Conservation (phyloP, 345 rosid species). For the Eucalyptus tenuipes region DNA sequence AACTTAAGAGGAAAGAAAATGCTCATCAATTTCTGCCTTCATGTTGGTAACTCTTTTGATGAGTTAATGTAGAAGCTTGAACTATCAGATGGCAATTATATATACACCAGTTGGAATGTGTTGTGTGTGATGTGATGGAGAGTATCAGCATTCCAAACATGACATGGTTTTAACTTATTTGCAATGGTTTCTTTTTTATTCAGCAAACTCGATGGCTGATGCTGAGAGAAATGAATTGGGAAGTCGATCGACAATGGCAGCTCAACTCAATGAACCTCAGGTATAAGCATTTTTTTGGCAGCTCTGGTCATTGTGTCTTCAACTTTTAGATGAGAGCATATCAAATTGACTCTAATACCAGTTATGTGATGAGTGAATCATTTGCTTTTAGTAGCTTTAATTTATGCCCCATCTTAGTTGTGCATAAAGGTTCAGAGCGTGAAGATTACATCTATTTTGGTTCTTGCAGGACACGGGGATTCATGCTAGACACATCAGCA, state of each 20-base stretch:
- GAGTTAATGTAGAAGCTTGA: background rate
- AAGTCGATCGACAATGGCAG: conserved; percentile 23
- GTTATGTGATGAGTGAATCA: background rate
- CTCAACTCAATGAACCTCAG: conserved; percentile 40
- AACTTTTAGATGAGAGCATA: background rate
- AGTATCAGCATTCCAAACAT: background rate
- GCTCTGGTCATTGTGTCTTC: background rate
- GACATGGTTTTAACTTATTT: background rate
- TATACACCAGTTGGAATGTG: background rate
- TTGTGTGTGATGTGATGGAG: background rate
- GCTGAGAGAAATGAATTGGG: conserved; percentile 29
- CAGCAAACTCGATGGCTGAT: conserved; percentile 54
- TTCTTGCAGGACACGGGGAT: conserved; percentile 56
- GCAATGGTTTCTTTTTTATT: background rate
- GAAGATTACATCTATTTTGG: background rate
- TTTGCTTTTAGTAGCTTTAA: background rate
- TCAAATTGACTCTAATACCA: background rate
- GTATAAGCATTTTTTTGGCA: conserved; percentile 7
- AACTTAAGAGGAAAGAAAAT: background rate
- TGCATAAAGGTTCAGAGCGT: background rate
- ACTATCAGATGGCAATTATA: background rate
- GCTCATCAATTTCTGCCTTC: background rate
- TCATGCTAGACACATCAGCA: conserved; percentile 93
- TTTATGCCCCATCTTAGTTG: background rate
- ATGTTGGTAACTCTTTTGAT: background rate